These are phyloP conservation scores for Salix arbutifolia DNA, from an alignment of 345 rosid species.

Conservation along the genomic window DNA sequence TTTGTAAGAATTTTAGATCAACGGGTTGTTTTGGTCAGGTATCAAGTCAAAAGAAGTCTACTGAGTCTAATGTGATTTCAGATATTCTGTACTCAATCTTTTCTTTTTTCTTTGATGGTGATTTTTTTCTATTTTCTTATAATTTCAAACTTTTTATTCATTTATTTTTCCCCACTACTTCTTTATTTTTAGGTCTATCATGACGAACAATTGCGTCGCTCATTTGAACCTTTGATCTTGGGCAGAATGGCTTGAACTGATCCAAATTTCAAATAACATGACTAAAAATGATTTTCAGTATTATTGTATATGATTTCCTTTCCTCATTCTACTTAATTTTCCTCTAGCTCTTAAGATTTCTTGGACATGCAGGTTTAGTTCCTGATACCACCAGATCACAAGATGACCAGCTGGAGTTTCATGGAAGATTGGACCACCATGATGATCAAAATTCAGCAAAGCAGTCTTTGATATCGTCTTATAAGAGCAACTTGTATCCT, in stretches of 20 bases:
- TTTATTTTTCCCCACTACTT: background rate
- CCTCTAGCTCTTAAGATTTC: background rate
- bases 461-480: constrained; percentile 52
- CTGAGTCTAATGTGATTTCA: background rate
- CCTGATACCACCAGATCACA: constrained; percentile 44
- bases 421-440: constrained; percentile 42
- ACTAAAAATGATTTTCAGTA: background rate
- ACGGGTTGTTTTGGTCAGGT: background rate
- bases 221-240: background rate
- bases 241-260: background rate
- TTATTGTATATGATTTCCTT: background rate
- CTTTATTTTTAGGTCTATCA: background rate
- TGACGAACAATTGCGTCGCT: background rate
- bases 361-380: constrained; percentile 50
- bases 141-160: background rate
- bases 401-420: constrained; percentile 48
- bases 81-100: background rate
- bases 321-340: background rate
- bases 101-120: background rate
- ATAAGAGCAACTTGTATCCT: constrained; percentile 53
- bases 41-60: background rate
- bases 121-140: background rate
- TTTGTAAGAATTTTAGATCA: background rate
- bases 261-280: background rate
- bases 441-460: constrained; percentile 69